Base-by-base conservation (phyloP, 352 stramenopile species). In the Pythium dissimile region DNA sequence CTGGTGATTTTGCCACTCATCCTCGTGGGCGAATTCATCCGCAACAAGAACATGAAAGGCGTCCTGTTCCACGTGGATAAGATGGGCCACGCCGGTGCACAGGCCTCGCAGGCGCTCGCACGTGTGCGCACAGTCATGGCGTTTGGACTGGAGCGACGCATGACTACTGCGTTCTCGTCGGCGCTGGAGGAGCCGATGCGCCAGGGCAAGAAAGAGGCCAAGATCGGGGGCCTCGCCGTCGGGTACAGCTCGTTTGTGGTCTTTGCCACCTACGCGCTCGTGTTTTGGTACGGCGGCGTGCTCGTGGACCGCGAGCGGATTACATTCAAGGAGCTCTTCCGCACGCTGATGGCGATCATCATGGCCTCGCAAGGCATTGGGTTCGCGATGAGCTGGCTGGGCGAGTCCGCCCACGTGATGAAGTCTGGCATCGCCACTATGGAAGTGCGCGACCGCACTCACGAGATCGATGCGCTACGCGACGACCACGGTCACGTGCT, bases 181-280 rank as follows among this genome's bases (percentile, higher is more conserved):
- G 30, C 67, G 3, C 50, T 84, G 3, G 43, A 61, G 11, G 52
- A 69, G 20, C 71, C 71, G 4, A 52, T 75, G 16, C 41, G 54
- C 2, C 64, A 69, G 15, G 72, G 71, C 13, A 44, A 35, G 15
- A 61, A 60, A 16, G 66, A 83, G 44, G 70, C 75, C 1, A 64
- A 72, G 34, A 42, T 75, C 2, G 80, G 77, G 44, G 75, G 72
- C 18, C 21, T 81, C 2, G 63, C 71, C 3, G 45, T 85, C 59
- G 97, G 66, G 20, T 97, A 65, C 52, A 96, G 42, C 70, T 96
- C 70, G 0, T 80, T 77, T 37, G 67, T 77, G 45, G 62, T 80
- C 43, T 72, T 86, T 45, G 72, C 72, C 6, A 71, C 67, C 10
- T 73, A 88, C 43, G 53, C 77, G 5, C 57, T 88, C 1, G 70